Percentiles rank a stretch among this genome's conserved stretches.
Conservation (phyloP, 805 yeast species). For the Grigorovia jiainica region DNA sequence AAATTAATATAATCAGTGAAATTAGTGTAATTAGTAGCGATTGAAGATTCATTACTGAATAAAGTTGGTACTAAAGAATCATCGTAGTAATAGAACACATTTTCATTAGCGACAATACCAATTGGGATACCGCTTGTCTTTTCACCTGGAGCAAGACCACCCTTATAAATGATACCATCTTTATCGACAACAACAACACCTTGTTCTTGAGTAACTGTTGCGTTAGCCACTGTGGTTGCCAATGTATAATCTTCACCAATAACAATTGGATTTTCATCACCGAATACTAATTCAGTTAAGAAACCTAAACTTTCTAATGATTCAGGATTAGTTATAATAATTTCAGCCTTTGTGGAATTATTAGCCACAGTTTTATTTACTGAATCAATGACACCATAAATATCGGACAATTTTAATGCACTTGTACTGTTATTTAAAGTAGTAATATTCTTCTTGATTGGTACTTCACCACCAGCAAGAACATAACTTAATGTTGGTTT, state of each 20-base stretch:
- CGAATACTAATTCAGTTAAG: conserved; percentile 17
- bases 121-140: conserved; percentile 14
- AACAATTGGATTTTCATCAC: conserved; percentile 18
- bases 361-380: conserved; percentile 9
- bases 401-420: conserved; percentile 17
- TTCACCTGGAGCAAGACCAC: conserved; percentile 16
- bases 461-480: conserved; percentile 17
- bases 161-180: conserved; percentile 17
- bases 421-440: conserved; percentile 2
- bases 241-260: conserved; percentile 14
- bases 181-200: conserved; percentile 19
- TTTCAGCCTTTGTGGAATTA: conserved; percentile 12
- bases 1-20: conserved; percentile 13
- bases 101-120: conserved; percentile 15
- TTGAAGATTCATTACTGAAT: conserved; percentile 11
- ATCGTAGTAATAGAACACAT: conserved; percentile 21
- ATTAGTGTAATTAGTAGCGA: conserved; percentile 15
- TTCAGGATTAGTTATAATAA: conserved; percentile 14
- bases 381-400: conserved; percentile 13
- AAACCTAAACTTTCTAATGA: conserved; percentile 22
- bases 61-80: conserved; percentile 15
- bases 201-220: conserved; percentile 11
- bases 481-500: conserved; percentile 15
- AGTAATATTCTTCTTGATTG: conserved; percentile 9
- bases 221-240: conserved; percentile 17